Percentiles rank a stretch among this genome's conserved stretches.
phyloP scores from a whole-genome alignment of 78 protist genomes.

The Polysphondylium violaceum region DNA sequence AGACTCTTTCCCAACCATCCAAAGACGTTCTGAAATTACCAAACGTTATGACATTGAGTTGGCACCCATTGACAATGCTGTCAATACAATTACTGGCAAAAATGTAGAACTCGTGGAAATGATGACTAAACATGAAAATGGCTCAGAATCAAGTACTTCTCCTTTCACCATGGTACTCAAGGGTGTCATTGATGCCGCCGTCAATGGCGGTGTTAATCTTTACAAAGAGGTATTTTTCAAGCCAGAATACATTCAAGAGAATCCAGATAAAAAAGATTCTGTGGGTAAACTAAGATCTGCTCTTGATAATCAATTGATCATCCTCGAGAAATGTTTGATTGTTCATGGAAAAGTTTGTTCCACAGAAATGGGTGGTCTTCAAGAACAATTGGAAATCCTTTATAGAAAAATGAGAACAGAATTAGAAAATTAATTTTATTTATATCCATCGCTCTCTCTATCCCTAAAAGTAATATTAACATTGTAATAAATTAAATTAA shows the following conservation, averaged over 20 bases:
- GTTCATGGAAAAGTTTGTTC: constrained; percentile 64
- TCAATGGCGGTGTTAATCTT: constrained; percentile 84
- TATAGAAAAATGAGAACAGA: constrained; percentile 23
- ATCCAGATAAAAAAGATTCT: constrained; percentile 32
- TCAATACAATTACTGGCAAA: constrained; percentile 75
- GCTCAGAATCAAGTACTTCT: constrained; percentile 15
- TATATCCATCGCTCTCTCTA: too few relatives aligned
- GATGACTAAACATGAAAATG: constrained; percentile 34
- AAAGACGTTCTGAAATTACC: constrained; percentile 76
- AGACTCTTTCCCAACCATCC: constrained; percentile 82
- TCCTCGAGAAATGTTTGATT: constrained; percentile 20
- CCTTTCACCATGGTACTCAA: constrained; percentile 86
- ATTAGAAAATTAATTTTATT: not conserved
- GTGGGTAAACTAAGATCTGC: constrained; percentile 45
- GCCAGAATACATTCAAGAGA: constrained; percentile 20
- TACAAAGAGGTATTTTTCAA: constrained; percentile 85
- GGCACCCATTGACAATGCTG: constrained; percentile 84
- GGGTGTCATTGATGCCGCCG: constrained; percentile 91
- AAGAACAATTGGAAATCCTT: constrained; percentile 14
- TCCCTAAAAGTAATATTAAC: too few relatives aligned
- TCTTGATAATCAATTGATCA: constrained; percentile 18
- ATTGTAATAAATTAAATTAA: too few relatives aligned
- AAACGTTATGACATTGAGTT: constrained; percentile 50
- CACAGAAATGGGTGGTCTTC: constrained; percentile 64
- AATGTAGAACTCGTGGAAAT: constrained; percentile 78